These are phyloP conservation scores for Rhizopogon vinicolor DNA, from an alignment of 768 basidiomycete species.

Conservation along the genomic window DNA sequence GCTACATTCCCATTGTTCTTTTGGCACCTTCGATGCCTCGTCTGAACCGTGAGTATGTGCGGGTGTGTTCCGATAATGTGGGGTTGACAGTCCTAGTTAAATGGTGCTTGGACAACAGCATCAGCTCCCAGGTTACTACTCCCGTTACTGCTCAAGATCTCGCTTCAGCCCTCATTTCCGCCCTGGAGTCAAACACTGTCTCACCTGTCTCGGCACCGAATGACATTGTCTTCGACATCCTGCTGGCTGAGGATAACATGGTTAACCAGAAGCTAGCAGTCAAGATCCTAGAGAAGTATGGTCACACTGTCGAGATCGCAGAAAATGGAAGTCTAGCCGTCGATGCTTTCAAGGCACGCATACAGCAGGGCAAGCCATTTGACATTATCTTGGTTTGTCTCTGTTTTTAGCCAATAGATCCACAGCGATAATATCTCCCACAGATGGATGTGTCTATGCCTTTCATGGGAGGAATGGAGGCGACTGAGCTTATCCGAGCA, in stretches of 20 bases:
- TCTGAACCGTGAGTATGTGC: constrained; percentile 57
- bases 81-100: constrained; percentile 52
- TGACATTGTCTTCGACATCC: constrained; percentile 85
- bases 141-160: constrained; percentile 88
- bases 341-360: constrained; percentile 82
- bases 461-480: constrained; percentile 98
- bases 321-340: constrained; percentile 95
- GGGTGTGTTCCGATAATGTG: constrained; percentile 3
- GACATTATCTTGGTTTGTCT: constrained; percentile 84
- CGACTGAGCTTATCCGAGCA: constrained; percentile 85
- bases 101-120: constrained; percentile 96
- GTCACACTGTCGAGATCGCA: constrained; percentile 93
- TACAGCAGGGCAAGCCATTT: constrained; percentile 68
- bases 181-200: constrained; percentile 92
- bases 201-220: constrained; percentile 82
- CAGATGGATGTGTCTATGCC: constrained; percentile 99
- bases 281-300: constrained; percentile 94
- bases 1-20: constrained; percentile 95
- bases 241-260: constrained; percentile 95
- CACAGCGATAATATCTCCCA: constrained; percentile 1
- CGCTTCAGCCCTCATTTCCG: constrained; percentile 86
- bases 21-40: constrained; percentile 75
- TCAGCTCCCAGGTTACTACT: constrained; percentile 91
- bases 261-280: constrained; percentile 96
- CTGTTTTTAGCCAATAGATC: not conserved